These are phyloP conservation scores for Veloboletus limbatus DNA, from an alignment of 1,284 basidiomycete species.

Conservation along the genomic window DNA sequence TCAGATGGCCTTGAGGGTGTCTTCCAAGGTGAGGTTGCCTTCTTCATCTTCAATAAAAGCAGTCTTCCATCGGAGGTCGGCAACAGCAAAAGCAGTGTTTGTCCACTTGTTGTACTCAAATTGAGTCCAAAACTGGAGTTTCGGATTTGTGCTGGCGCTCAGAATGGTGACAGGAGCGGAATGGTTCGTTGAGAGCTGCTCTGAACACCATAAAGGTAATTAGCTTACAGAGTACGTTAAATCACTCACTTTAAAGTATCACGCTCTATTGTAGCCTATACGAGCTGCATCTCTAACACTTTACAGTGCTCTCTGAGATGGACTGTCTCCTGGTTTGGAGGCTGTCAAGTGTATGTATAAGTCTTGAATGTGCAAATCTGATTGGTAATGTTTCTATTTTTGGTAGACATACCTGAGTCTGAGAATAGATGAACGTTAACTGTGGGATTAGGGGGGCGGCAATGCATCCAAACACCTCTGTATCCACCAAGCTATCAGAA, in stretches of 20 bases:
- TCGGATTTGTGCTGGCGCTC: neutral
- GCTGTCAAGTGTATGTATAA: no score
- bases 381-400: neutral
- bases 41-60: conserved; percentile 8
- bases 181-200: neutral
- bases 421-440: neutral
- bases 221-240: neutral
- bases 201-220: neutral
- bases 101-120: neutral
- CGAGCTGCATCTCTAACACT: neutral
- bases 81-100: neutral
- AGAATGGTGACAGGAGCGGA: no score
- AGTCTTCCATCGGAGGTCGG: neutral
- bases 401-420: neutral
- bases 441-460: neutral
- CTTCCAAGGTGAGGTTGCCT: neutral
- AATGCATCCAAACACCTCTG: neutral
- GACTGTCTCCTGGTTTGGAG: neutral
- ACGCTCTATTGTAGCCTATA: neutral
- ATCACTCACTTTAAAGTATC: neutral
- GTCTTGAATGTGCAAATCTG: neutral
- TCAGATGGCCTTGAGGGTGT: conserved; percentile 1
- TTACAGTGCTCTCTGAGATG: neutral
- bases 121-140: conserved; percentile 4
- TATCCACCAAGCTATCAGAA: neutral